These are phyloP conservation scores for Paraurostyla sp. DNA, from an alignment of 73 alveolate genomes.

Conservation along the genomic window DNA sequence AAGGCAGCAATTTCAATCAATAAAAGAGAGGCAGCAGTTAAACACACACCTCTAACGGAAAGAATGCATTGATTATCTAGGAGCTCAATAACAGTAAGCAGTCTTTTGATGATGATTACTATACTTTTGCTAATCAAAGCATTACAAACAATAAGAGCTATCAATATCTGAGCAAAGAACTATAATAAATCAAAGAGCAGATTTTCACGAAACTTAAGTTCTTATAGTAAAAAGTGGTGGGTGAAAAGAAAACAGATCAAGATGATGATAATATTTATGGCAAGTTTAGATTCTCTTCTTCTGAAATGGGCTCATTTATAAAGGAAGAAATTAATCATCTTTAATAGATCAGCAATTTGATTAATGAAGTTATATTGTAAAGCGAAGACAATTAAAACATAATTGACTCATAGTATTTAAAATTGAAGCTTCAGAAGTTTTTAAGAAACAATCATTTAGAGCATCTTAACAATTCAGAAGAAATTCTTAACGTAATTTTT, in stretches of 20 bases:
- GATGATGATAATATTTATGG: background rate
- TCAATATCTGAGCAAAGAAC: background rate
- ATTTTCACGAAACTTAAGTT: background rate
- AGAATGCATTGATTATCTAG: background rate
- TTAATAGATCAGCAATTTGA: background rate
- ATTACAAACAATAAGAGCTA: background rate
- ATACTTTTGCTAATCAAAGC: background rate
- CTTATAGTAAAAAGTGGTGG: background rate
- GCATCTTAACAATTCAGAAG: background rate
- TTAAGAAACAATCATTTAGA: background rate
- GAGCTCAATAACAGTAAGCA: background rate
- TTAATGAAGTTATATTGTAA: background rate
- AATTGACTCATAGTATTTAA: background rate
- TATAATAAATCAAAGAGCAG: background rate
- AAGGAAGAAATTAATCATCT: constrained; percentile 32
- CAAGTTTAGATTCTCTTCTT: background rate
- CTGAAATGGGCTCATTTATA: background rate
- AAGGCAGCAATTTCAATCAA: constrained; percentile 8
- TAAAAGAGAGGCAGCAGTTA: background rate
- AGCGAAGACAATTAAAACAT: background rate
- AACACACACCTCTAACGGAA: no score
- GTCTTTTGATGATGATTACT: background rate
- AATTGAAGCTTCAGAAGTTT: background rate
- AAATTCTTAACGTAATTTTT: background rate
- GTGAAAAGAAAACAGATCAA: background rate